A percentile compares a stretch with the other conserved stretches of the same genome.
These are phyloP conservation scores for Fusarium sp. DNA, from an alignment of 2,329 filamentous ascomycete genomes.

Conservation along the genomic window DNA sequence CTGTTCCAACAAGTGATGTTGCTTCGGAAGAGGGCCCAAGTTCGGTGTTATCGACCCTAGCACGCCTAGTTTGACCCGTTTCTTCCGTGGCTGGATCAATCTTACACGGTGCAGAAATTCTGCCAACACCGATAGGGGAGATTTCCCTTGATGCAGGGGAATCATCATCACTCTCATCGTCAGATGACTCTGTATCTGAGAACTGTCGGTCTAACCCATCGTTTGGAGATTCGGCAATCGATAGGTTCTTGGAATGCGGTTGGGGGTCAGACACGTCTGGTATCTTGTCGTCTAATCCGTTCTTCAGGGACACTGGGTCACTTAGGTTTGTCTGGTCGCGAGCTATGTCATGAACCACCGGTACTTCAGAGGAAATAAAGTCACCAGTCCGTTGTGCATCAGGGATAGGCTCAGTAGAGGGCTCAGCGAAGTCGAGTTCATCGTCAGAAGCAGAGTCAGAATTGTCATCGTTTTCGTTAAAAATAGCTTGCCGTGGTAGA, in stretches of 20 bases:
- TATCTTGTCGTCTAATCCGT: slow-evolving; percentile 4
- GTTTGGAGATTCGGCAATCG: not conserved
- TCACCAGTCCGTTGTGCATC: not conserved
- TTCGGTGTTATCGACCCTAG: not conserved
- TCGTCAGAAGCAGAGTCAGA: slow-evolving; percentile 9
- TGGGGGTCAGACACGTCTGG: not conserved
- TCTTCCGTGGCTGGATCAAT: not conserved
- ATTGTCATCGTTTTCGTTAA: not conserved
- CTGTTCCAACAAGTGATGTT: not conserved
- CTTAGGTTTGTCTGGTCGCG: not conserved
- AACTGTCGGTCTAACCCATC: not conserved
- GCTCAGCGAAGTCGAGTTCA: not conserved
- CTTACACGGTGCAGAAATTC: slow-evolving; percentile 4
- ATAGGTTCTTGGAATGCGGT: not conserved
- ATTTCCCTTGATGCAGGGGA: slow-evolving; percentile 13
- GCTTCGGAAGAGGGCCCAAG: not conserved
- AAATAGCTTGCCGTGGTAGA: not conserved
- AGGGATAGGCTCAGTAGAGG: not conserved
- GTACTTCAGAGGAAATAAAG: not conserved
- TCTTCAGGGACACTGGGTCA: not conserved
- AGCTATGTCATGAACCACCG: not conserved
- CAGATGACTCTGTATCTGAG: slow-evolving; percentile 1
- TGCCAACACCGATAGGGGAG: slow-evolving; percentile 20
- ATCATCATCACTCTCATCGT: slow-evolving; percentile 32
- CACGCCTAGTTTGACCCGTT: not conserved